Conservation (phyloP, 2,329 filamentous ascomycete genomes). For the Esteya vermicola region DNA sequence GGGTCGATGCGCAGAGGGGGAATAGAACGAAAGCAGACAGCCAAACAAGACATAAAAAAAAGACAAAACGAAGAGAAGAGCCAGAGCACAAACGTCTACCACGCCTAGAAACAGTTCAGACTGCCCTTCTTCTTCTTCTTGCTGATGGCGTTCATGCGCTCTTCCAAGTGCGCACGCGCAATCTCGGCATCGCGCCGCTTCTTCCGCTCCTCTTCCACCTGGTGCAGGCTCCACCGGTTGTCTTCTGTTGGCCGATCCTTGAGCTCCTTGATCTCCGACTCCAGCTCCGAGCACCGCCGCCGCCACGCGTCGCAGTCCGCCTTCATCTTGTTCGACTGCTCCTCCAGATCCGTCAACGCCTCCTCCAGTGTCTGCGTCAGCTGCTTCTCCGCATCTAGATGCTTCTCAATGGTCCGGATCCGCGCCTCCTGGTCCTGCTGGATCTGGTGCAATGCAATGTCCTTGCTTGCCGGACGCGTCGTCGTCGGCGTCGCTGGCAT, state of each 20-base stretch:
- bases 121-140: conserved; percentile 92
- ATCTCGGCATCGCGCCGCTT: conserved; percentile 83
- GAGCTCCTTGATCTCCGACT: conserved; percentile 55
- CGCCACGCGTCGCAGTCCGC: conserved; percentile 81
- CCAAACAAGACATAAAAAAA: neutral
- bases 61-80: neutral
- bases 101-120: conserved; percentile 82
- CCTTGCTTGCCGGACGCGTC: conserved; percentile 68
- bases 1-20: too few species aligned
- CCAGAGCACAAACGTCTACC: neutral
- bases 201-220: conserved; percentile 91
- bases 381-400: conserved; percentile 89
- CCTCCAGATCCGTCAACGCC: conserved; percentile 84
- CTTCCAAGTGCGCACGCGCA: conserved; percentile 77
- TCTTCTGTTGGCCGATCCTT: conserved; percentile 41
- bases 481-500: conserved; percentile 38
- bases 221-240: conserved; percentile 60
- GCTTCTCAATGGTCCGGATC: conserved; percentile 92
- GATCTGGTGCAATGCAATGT: conserved; percentile 60
- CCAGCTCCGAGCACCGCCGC: conserved; percentile 66
- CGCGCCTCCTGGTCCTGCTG: conserved; percentile 91
- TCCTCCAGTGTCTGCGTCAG: conserved; percentile 91
- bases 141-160: conserved; percentile 84
- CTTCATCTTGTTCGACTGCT: conserved; percentile 83
- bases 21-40: neutral